These are phyloP conservation scores for Trichomonas tenax DNA, from an alignment of 208 protist genomes.

Conservation along the genomic window DNA sequence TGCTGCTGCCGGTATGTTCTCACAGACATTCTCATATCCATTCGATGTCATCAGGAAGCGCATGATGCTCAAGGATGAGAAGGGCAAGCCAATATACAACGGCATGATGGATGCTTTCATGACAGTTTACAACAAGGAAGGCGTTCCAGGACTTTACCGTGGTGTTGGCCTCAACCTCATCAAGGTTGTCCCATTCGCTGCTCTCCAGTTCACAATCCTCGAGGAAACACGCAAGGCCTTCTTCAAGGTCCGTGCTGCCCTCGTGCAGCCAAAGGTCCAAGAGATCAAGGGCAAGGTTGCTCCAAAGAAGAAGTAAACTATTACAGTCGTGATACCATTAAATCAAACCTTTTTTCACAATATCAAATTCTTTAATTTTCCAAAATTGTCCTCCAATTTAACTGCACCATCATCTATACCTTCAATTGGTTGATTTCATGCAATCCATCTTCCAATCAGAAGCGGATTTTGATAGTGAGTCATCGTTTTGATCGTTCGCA, in stretches of 20 bases:
- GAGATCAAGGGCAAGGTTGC: background rate
- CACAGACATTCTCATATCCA: slow-evolving; percentile 20
- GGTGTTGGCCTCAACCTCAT: background rate
- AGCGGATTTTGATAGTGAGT: too few relatives aligned
- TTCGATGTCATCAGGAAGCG: slow-evolving; percentile 1
- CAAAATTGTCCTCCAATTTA: too few relatives aligned
- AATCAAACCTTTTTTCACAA: too few relatives aligned
- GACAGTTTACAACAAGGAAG: background rate
- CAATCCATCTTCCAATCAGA: too few relatives aligned
- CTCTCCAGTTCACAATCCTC: background rate
- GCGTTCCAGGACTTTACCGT: background rate
- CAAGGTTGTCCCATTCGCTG: slow-evolving; percentile 19
- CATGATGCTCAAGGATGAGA: background rate
- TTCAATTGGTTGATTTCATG: too few relatives aligned
- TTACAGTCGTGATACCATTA: background rate
- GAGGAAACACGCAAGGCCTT: background rate
- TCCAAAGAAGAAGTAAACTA: background rate
- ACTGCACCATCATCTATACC: too few relatives aligned
- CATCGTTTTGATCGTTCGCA: too few relatives aligned
- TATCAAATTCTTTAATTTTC: too few relatives aligned
- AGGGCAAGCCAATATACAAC: slow-evolving; percentile 1
- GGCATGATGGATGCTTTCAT: background rate
- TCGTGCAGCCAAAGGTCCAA: background rate
- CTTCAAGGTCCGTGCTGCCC: background rate
- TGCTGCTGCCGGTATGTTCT: slow-evolving; percentile 16